Base-by-base conservation (phyloP, 768 basidiomycete genomes). In the Suillus americanus region DNA sequence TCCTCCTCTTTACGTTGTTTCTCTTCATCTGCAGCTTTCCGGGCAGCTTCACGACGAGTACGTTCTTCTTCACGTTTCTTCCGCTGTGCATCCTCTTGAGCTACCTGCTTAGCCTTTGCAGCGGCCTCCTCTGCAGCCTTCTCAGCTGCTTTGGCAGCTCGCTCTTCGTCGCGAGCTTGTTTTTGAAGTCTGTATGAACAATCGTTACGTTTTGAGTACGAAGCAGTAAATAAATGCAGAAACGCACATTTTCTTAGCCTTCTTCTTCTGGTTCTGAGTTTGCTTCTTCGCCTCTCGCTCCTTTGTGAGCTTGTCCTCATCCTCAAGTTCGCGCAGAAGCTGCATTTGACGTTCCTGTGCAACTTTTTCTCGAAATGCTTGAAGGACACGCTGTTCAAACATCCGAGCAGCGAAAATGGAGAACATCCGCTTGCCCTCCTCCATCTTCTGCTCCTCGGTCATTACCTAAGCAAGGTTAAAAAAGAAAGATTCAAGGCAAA, bases 401-500 rank as follows among this genome's bases (percentile, higher is more conserved):
- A 99, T 97, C 62, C 97, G 88, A 50, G 97, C 97, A 18, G 97
- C 97, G 72, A 99, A 99, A 78, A 99, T 97, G 68, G 95, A 95
- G 82, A 99, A 99, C 97, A 99, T 99, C 60, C 94, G 87, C 77
- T 96, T 95, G 69, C 97, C 97, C 79, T 99, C 97, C 78, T 98
- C 97, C 91, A 97, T 96, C 79, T 97, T 96, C 79, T 98, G 94
- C 77, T 94, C 92, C 76, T 98, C 96, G 3, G 96, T 95, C 86
- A 97, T 86, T 55, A 85, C 81, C 88, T 90, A 68, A 62, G 25
- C 66, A 63, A 48, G 46, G 40, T 57, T 38, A 67, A 50, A 57
- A 63, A 62, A 60, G 59, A 60, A 66, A 57, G 53, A 41, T 25
- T 50, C 40, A 66, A 50, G 28, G 46, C 61, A 53, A 59, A 45